Evolutionary conservation across 345 rosid genomes (phyloP).

Genomic region (Acer saccharum): DNA sequence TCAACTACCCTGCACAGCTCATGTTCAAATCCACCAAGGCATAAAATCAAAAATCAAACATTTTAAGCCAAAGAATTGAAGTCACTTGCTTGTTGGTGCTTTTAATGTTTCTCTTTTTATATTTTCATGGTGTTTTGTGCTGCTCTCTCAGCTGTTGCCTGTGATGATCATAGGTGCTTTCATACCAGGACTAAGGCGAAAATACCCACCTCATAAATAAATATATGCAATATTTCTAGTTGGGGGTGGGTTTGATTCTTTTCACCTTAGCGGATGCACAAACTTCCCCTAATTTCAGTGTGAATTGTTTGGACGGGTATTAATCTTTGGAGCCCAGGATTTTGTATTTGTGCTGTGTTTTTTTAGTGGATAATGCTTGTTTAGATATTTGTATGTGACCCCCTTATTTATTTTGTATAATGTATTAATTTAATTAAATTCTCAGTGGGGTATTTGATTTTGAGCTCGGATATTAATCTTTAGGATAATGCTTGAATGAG

Average conservation of each 20-base stretch:
- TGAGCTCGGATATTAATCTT: too few species aligned
- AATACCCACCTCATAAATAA: conserved; percentile 80
- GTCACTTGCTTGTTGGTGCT: neutral
- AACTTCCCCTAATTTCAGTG: conserved; percentile 86
- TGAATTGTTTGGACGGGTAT: conserved; percentile 6
- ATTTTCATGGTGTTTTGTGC: neutral
- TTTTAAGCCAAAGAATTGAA: neutral
- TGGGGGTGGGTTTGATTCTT: conserved; percentile 65
- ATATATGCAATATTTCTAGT: conserved; percentile 79
- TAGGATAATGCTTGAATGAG: too few species aligned
- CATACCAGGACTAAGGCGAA: conserved; percentile 87
- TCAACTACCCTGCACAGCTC: conserved; percentile 96
- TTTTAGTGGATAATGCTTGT: too few species aligned
- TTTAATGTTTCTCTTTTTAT: too few species aligned
- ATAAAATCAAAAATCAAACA: neutral
- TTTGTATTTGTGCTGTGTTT: too few species aligned
- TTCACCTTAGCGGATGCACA: conserved; percentile 96
- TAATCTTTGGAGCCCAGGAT: too few species aligned
- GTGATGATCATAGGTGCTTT: conserved; percentile 99
- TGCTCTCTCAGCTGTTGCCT: conserved; percentile 66
- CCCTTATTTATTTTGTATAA: too few species aligned
- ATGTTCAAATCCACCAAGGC: conserved; percentile 99
- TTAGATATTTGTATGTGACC: too few species aligned
- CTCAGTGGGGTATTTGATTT: too few species aligned
- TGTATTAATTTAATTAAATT: too few species aligned